Conservation (phyloP, 2,329 filamentous ascomycete genomes). For the Leptographium lundbergii region DNA sequence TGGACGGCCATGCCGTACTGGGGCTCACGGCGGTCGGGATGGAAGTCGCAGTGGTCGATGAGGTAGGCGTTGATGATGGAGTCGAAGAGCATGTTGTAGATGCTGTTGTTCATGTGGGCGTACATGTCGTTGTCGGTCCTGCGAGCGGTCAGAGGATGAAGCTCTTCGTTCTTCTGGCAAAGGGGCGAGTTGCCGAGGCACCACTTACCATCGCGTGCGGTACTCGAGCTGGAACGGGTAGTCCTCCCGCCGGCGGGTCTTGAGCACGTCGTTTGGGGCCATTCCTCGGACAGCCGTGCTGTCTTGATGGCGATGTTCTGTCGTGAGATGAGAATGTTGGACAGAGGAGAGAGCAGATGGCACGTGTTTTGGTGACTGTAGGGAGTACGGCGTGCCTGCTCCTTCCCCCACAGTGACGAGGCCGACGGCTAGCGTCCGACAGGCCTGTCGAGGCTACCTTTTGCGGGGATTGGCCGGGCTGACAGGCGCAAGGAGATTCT, state of each 20-base stretch:
- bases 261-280: slow-evolving; percentile 30
- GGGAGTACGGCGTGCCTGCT: background rate
- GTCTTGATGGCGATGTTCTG: background rate
- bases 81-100: slow-evolving; percentile 82
- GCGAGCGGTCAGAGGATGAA: background rate
- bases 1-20: slow-evolving; percentile 79
- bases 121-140: slow-evolving; percentile 96
- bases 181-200: background rate
- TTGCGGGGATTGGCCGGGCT: background rate
- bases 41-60: slow-evolving; percentile 61
- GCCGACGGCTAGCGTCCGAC: slow-evolving; percentile 1
- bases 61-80: slow-evolving; percentile 84
- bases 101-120: slow-evolving; percentile 80
- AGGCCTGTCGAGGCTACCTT: background rate
- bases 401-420: background rate
- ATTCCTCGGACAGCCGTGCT: slow-evolving; percentile 12
- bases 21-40: slow-evolving; percentile 52
- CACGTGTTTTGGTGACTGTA: no score
- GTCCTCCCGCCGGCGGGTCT: slow-evolving; percentile 53
- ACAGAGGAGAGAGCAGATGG: no score
- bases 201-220: slow-evolving; percentile 67
- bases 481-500: background rate
- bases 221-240: slow-evolving; percentile 74
- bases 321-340: background rate
- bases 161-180: background rate